Conservation (phyloP, 2,329 filamentous ascomycete species). For the Aspergillus tubingensis region DNA sequence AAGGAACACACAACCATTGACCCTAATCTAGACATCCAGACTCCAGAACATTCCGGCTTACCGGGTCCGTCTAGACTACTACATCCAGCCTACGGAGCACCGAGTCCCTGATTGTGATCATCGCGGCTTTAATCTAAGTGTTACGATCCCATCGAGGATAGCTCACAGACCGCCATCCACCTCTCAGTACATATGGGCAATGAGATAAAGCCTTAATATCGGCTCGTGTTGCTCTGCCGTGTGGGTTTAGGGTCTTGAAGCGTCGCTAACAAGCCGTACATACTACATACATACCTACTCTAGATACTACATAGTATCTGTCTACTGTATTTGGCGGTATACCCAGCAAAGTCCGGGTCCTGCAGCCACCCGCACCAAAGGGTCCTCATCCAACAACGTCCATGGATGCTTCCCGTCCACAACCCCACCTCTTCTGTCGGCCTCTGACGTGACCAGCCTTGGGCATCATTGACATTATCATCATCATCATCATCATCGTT, state of each 20-base stretch:
- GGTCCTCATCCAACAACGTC: neutral
- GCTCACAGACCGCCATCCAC: slow-evolving; percentile 1
- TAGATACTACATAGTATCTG: neutral
- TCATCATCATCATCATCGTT: no score
- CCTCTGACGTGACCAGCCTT: slow-evolving; percentile 1
- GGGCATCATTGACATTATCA: neutral
- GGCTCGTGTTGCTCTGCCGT: neutral
- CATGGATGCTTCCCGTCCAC: slow-evolving; percentile 1
- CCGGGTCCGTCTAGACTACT: neutral
- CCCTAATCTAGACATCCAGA: neutral
- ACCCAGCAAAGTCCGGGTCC: neutral
- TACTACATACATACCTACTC: neutral
- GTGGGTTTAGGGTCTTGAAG: neutral
- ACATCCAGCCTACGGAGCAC: neutral
- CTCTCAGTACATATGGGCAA: no score
- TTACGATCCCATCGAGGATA: neutral
- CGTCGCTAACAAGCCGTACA: neutral
- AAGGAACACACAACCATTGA: neutral
- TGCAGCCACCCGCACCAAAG: slow-evolving; percentile 4
- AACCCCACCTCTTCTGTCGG: neutral
- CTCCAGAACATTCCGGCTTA: neutral
- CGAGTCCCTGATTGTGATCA: slow-evolving; percentile 9
- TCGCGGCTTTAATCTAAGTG: neutral
- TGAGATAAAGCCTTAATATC: slow-evolving; percentile 4
- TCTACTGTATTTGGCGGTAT: neutral